A percentile compares a stretch with the other conserved stretches of the same genome.
phyloP scores from a whole-genome alignment of 371 early-diverging fungal genomes.

The Syncephalastrum racemosum region DNA sequence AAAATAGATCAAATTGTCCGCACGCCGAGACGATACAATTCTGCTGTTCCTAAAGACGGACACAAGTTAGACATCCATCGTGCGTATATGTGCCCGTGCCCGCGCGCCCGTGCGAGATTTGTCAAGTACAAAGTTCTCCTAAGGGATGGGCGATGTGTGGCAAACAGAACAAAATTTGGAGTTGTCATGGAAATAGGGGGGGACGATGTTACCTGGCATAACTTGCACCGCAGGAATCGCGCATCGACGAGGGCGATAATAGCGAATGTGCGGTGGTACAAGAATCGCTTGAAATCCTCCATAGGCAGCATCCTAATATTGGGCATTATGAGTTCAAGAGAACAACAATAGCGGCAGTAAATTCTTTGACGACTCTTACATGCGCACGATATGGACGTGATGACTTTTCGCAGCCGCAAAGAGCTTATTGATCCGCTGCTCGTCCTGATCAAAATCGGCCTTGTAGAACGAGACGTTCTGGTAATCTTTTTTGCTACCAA shows the following conservation, averaged over 20 bases:
- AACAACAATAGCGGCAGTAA: not conserved
- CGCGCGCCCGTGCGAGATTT: no score
- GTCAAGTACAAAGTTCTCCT: no score
- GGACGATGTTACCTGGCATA: slow-evolving; percentile 46
- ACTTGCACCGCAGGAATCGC: slow-evolving; percentile 56
- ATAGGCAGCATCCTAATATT: slow-evolving; percentile 68
- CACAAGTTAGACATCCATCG: not conserved
- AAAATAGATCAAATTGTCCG: slow-evolving; percentile 43
- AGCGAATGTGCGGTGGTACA: slow-evolving; percentile 70
- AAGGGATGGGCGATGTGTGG: not conserved
- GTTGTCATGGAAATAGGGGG: no score
- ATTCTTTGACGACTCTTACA: slow-evolving; percentile 36
- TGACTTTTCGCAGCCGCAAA: slow-evolving; percentile 76
- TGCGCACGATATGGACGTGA: slow-evolving; percentile 70
- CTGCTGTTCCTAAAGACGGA: slow-evolving; percentile 33
- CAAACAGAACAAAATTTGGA: not conserved
- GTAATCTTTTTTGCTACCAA: slow-evolving; percentile 78
- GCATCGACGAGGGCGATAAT: slow-evolving; percentile 77
- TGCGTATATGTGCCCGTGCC: no score
- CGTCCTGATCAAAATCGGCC: slow-evolving; percentile 70
- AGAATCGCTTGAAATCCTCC: slow-evolving; percentile 79
- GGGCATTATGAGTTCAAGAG: not conserved
- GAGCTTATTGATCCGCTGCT: slow-evolving; percentile 69
- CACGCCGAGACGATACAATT: slow-evolving; percentile 39
- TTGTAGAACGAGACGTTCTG: slow-evolving; percentile 69